Conservation (phyloP, 257 asterid species). For the Solanum pennellii region DNA sequence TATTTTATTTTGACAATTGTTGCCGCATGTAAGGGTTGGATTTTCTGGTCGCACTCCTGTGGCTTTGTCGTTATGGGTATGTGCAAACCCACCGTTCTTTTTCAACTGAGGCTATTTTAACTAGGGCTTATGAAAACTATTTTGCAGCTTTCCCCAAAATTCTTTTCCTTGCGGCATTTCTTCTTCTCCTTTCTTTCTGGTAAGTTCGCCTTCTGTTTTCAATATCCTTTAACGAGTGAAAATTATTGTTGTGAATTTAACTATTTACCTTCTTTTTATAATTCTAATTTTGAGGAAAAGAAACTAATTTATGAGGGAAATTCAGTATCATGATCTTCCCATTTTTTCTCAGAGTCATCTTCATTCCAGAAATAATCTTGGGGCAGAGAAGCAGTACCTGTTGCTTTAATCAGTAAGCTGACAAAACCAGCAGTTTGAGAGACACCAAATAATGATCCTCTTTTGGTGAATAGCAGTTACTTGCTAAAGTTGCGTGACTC, state of each 20-base stretch:
- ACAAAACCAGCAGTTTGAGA: not conserved
- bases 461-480: not conserved
- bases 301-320: not conserved
- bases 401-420: not conserved
- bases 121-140: not conserved
- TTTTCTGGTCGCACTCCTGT: slow-evolving; percentile 75
- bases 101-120: not conserved
- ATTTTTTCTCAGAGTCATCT: not conserved
- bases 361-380: not conserved
- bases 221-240: not conserved
- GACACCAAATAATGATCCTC: not conserved
- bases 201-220: slow-evolving; percentile 19
- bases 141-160: slow-evolving; percentile 85
- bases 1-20: slow-evolving; percentile 59
- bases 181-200: slow-evolving; percentile 88
- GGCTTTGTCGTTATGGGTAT: slow-evolving; percentile 90
- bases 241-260: not conserved
- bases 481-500: too few relatives aligned
- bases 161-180: slow-evolving; percentile 72
- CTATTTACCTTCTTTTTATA: not conserved
- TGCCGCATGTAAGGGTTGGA: slow-evolving; percentile 93
- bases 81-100: slow-evolving; percentile 5
- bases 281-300: not conserved
- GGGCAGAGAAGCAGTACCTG: not conserved
- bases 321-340: not conserved